phyloP scores from a whole-genome alignment of 116 monocot species.

The Phalaenopsis hybrid region DNA sequence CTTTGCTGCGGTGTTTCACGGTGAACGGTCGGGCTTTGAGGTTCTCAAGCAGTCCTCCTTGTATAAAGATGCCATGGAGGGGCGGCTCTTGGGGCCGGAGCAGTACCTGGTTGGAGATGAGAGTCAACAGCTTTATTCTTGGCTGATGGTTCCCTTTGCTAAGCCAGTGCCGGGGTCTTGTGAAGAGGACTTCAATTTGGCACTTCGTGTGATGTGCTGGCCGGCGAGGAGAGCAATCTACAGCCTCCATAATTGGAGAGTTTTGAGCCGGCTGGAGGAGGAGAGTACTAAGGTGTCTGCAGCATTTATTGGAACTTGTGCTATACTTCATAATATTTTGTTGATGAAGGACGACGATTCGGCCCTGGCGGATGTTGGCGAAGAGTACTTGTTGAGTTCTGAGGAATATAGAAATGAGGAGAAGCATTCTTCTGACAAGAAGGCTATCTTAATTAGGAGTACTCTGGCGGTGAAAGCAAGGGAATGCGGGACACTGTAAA shows the following conservation, averaged over 20 bases:
- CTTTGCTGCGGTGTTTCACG: constrained; percentile 37
- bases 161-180: constrained; percentile 16
- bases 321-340: constrained; percentile 66
- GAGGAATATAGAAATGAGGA: constrained; percentile 5
- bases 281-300: constrained; percentile 41
- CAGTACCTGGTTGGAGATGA: constrained; percentile 47
- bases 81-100: constrained; percentile 19
- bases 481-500: constrained; percentile 1
- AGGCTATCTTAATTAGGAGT: constrained; percentile 20
- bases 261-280: constrained; percentile 27
- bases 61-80: constrained; percentile 29
- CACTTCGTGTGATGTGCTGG: constrained; percentile 25
- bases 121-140: constrained; percentile 41
- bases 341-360: constrained; percentile 59
- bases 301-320: constrained; percentile 61
- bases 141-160: constrained; percentile 67
- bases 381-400: constrained; percentile 2
- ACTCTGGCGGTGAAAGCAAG: constrained; percentile 29
- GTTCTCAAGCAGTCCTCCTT: constrained; percentile 37
- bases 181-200: constrained; percentile 50
- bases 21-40: constrained; percentile 17
- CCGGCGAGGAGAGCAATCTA: constrained; percentile 30
- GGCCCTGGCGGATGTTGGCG: constrained; percentile 15
- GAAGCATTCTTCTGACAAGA: constrained; percentile 2
- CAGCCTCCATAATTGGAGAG: constrained; percentile 64